A percentile compares a stretch with the other conserved stretches of the same genome.
Conservation (phyloP, 2,329 filamentous ascomycete genomes). For the Ophiostoma tasmaniense region DNA sequence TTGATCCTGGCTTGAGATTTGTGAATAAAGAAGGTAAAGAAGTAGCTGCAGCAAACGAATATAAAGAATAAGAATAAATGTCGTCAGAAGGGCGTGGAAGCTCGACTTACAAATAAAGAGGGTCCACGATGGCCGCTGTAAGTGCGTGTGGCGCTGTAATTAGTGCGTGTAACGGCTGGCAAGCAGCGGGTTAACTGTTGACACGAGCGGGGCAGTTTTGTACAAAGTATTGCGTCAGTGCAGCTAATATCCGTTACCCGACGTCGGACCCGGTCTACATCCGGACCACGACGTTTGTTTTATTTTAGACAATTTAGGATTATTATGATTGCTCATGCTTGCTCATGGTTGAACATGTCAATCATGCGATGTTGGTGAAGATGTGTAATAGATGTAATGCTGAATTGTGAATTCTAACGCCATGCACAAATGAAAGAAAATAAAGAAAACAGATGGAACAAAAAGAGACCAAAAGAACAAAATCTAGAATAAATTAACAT, state of each 20-base stretch:
- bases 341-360: not conserved
- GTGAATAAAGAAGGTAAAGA: not conserved
- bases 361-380: not conserved
- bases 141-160: not conserved
- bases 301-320: too few relatives aligned
- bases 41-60: not conserved
- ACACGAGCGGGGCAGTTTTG: slow-evolving; percentile 5
- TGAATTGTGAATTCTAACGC: not conserved
- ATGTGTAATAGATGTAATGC: not conserved
- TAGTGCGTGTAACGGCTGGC: not conserved
- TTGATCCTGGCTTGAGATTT: not conserved
- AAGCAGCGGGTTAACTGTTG: slow-evolving; percentile 1
- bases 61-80: not conserved
- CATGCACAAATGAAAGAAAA: not conserved
- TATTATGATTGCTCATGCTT: not conserved
- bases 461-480: not conserved
- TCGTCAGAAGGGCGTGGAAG: slow-evolving; percentile 9
- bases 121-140: not conserved
- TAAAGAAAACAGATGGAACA: not conserved
- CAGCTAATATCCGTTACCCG: not conserved
- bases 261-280: not conserved
- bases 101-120: slow-evolving; percentile 7
- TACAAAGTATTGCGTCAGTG: not conserved
- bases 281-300: not conserved
- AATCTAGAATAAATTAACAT: not conserved